Evolutionary conservation across 2,329 filamentous ascomycete genomes (phyloP).

Genomic region (Colletotrichum plurivorum): DNA sequence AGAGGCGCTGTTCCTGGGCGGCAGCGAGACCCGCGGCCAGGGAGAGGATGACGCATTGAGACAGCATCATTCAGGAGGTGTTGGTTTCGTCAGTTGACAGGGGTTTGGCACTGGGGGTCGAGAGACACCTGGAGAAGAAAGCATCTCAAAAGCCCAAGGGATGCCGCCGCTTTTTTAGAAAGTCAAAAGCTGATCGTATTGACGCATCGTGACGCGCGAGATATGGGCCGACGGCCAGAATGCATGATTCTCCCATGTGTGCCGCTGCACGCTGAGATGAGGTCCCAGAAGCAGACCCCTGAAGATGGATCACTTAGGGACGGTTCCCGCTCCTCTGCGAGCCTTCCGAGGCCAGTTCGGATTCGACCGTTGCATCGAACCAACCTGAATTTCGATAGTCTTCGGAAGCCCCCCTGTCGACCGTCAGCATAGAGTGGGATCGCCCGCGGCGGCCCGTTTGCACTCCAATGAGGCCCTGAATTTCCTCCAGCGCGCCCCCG

Average conservation of each 20-base stretch:
- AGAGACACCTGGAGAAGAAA: neutral
- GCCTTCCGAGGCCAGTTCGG: constrained; percentile 17
- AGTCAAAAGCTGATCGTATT: too few relatives aligned
- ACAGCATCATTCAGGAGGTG: neutral
- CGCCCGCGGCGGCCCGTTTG: neutral
- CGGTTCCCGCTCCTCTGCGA: neutral
- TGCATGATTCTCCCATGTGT: neutral
- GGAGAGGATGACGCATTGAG: neutral
- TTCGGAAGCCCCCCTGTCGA: neutral
- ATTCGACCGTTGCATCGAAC: constrained; percentile 19
- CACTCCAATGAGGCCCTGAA: too few relatives aligned
- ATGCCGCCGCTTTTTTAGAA: neutral
- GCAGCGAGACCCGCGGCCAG: neutral
- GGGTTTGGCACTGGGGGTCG: neutral
- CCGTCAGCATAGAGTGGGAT: constrained; percentile 25
- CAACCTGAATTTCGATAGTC: constrained; percentile 27
- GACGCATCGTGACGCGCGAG: neutral
- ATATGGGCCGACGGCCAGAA: neutral
- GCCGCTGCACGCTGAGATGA: neutral
- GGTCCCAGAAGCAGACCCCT: neutral
- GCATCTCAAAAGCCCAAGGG: neutral
- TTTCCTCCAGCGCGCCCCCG: too few relatives aligned
- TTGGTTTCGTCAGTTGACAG: neutral
- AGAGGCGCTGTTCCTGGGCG: constrained; percentile 23
- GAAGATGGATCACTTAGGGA: neutral